Percentiles rank a stretch among this genome's conserved stretches.
These are phyloP conservation scores for Cryptococcus sp. DNA, from an alignment of 1,284 basidiomycete genomes.

Conservation along the genomic window DNA sequence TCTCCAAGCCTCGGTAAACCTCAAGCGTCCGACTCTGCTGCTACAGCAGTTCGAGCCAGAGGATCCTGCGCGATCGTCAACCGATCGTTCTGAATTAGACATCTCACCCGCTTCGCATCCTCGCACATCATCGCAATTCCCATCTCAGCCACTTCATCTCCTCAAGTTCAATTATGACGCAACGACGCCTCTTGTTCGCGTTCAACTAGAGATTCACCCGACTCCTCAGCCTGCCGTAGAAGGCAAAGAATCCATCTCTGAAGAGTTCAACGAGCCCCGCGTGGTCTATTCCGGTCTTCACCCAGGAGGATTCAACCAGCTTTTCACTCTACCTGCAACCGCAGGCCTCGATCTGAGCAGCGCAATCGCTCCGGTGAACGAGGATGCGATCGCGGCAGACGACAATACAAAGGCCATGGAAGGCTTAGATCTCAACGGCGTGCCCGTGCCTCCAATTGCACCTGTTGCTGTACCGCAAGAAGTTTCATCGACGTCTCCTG, in stretches of 20 bases:
- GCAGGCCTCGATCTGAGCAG: conserved; percentile 43
- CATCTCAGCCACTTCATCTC: conserved; percentile 59
- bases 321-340: conserved; percentile 70
- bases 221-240: conserved; percentile 61
- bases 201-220: conserved; percentile 71
- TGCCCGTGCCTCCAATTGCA: neutral
- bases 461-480: too few relatives aligned
- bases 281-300: conserved; percentile 71
- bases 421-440: conserved; percentile 5
- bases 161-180: conserved; percentile 88
- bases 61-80: conserved; percentile 44
- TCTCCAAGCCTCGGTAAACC: conserved; percentile 83
- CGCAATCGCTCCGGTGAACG: conserved; percentile 37
- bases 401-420: conserved; percentile 9
- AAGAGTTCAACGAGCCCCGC: conserved; percentile 46
- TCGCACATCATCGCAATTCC: conserved; percentile 5
- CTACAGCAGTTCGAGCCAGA: conserved; percentile 60
- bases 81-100: conserved; percentile 13
- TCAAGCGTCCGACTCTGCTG: conserved; percentile 80
- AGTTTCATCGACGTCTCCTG: neutral
- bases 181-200: conserved; percentile 74
- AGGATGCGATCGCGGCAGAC: conserved; percentile 12
- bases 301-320: conserved; percentile 75
- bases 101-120: neutral
- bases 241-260: conserved; percentile 27